Percentiles rank a stretch among this genome's conserved stretches.
Conservation (phyloP, 2,329 filamentous ascomycete species). For the Aspergillus terreus region DNA sequence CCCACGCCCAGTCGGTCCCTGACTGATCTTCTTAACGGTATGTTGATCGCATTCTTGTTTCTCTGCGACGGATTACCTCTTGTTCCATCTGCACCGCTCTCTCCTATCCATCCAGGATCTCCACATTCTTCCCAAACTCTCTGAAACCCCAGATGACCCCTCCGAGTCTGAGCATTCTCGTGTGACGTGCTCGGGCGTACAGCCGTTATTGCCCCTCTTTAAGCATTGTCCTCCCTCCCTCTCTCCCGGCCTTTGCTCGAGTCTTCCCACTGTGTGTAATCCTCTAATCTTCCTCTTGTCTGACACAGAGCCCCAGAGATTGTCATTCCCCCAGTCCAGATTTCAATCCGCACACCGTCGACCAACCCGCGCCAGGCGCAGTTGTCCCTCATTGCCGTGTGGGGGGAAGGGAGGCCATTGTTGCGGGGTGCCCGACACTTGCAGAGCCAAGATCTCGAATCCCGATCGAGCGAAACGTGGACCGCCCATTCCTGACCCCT, state of each 20-base stretch:
- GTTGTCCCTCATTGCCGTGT: slow-evolving; percentile 8
- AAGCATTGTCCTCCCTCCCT: neutral
- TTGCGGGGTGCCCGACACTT: slow-evolving; percentile 19
- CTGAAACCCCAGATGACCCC: too few relatives aligned
- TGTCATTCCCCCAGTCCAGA: neutral
- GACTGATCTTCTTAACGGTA: too few relatives aligned
- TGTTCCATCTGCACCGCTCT: too few relatives aligned
- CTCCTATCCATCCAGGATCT: too few relatives aligned
- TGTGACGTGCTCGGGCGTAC: too few relatives aligned
- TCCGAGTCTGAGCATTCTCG: too few relatives aligned
- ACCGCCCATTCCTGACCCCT: slow-evolving; percentile 4
- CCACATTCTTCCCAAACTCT: neutral
- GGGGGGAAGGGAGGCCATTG: slow-evolving; percentile 13
- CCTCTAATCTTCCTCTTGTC: neutral
- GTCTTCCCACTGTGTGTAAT: neutral
- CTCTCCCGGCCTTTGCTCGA: neutral
- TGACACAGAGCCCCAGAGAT: slow-evolving; percentile 8
- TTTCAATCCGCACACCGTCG: neutral
- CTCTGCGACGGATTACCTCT: too few relatives aligned
- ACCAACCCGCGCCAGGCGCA: neutral
- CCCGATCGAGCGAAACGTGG: slow-evolving; percentile 18
- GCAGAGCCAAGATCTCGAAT: slow-evolving; percentile 18
- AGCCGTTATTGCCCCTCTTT: neutral
- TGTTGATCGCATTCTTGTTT: too few relatives aligned
- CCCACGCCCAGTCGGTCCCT: too few relatives aligned